These are phyloP conservation scores for Phytophthora hybrid DNA, from an alignment of 352 stramenopile genomes.

Conservation along the genomic window DNA sequence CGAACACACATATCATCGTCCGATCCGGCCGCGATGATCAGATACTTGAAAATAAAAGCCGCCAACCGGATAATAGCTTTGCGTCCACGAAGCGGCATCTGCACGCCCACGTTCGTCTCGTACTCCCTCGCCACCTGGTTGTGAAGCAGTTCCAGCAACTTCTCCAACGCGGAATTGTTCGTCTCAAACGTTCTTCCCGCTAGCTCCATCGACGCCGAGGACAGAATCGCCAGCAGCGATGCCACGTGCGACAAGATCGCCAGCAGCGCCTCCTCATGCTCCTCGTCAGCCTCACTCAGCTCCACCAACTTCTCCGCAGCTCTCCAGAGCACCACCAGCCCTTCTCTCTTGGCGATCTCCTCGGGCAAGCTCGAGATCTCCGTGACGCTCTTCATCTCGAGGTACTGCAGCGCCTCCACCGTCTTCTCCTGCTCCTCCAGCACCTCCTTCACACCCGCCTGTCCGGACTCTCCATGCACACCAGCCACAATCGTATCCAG, in stretches of 20 bases:
- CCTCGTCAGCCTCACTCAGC: slow-evolving; percentile 23
- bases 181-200: slow-evolving; percentile 39
- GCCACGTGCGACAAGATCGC: slow-evolving; percentile 58
- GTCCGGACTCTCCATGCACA: slow-evolving; percentile 27
- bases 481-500: slow-evolving; percentile 63
- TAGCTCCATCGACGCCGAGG: slow-evolving; percentile 66
- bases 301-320: slow-evolving; percentile 47
- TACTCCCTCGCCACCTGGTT: slow-evolving; percentile 67
- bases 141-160: slow-evolving; percentile 56
- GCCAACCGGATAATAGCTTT: slow-evolving; percentile 80
- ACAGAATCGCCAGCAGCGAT: slow-evolving; percentile 61
- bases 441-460: slow-evolving; percentile 28
- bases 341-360: slow-evolving; percentile 64
- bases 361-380: slow-evolving; percentile 62
- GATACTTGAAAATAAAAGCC: slow-evolving; percentile 80
- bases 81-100: slow-evolving; percentile 49
- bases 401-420: slow-evolving; percentile 73
- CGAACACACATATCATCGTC: slow-evolving; percentile 58
- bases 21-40: slow-evolving; percentile 60
- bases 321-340: slow-evolving; percentile 66
- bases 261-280: slow-evolving; percentile 25
- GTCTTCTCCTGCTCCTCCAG: slow-evolving; percentile 48
- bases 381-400: slow-evolving; percentile 79
- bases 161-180: slow-evolving; percentile 30
- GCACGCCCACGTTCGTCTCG: slow-evolving; percentile 13